Conservation (phyloP, 768 basidiomycete genomes). For the Tulasnella sp. region DNA sequence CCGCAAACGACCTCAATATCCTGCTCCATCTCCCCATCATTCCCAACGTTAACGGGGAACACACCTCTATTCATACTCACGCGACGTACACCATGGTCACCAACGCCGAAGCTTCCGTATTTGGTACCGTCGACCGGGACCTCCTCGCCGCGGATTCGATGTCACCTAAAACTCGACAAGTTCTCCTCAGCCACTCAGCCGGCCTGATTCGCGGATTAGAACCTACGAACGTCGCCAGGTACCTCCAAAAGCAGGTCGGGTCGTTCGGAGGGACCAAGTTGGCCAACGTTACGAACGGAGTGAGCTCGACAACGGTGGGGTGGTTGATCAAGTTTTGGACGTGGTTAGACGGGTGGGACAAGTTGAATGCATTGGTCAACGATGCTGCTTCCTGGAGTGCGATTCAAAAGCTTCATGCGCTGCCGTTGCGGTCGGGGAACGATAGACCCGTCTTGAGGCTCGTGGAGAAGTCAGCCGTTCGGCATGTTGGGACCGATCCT, state of each 20-base stretch:
- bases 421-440: neutral
- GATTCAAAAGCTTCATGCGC: neutral
- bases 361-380: neutral
- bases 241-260: neutral
- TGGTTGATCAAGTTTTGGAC: conserved; percentile 37
- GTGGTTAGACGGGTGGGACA: conserved; percentile 29
- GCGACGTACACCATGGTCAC: neutral
- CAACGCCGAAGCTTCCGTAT: neutral
- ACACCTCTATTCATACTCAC: neutral
- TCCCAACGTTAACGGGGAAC: neutral
- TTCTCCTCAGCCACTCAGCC: neutral
- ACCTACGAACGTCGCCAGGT: neutral
- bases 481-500: neutral
- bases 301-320: conserved; percentile 16
- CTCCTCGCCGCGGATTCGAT: neutral
- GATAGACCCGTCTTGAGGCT: neutral
- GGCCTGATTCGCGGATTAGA: neutral
- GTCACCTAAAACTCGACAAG: neutral
- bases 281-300: neutral
- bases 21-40: neutral
- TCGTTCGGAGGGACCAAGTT: neutral
- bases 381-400: neutral
- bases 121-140: neutral
- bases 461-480: neutral
- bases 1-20: neutral